phyloP scores from a whole-genome alignment of 1,139 yeast genomes.

The Saccharomyces hybrid region DNA sequence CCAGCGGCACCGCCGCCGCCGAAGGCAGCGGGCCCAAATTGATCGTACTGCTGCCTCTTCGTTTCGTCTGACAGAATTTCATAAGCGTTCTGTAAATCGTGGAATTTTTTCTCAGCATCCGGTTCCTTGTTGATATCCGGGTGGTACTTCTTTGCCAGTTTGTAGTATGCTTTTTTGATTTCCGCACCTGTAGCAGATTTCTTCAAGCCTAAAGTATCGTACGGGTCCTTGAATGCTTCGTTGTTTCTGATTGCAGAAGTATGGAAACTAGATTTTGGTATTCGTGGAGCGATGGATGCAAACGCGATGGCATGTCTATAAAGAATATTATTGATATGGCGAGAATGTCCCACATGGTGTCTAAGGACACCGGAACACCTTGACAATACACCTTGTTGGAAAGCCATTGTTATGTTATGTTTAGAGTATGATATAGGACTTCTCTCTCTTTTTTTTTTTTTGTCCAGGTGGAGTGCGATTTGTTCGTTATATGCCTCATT shows the following conservation, averaged over 20 bases:
- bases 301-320: neutral
- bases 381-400: neutral
- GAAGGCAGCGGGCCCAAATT: constrained; percentile 82
- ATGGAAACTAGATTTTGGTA: constrained; percentile 1
- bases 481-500: neutral
- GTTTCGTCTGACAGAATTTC: constrained; percentile 83
- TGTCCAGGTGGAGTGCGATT: neutral
- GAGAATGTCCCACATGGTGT: neutral
- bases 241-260: neutral
- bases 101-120: constrained; percentile 82
- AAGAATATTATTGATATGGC: neutral
- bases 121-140: constrained; percentile 94
- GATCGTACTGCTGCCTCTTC: constrained; percentile 85
- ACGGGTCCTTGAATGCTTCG: constrained; percentile 56
- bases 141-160: constrained; percentile 86
- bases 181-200: constrained; percentile 64
- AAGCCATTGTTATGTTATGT: neutral
- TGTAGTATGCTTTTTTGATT: constrained; percentile 89
- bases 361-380: neutral
- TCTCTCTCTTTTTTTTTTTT: neutral
- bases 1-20: constrained; percentile 43
- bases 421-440: neutral
- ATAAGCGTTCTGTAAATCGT: constrained; percentile 88
- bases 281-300: neutral
- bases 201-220: constrained; percentile 70